These are phyloP conservation scores for Alternaria ventricosa DNA, from an alignment of 2,329 filamentous ascomycete genomes.

Conservation along the genomic window DNA sequence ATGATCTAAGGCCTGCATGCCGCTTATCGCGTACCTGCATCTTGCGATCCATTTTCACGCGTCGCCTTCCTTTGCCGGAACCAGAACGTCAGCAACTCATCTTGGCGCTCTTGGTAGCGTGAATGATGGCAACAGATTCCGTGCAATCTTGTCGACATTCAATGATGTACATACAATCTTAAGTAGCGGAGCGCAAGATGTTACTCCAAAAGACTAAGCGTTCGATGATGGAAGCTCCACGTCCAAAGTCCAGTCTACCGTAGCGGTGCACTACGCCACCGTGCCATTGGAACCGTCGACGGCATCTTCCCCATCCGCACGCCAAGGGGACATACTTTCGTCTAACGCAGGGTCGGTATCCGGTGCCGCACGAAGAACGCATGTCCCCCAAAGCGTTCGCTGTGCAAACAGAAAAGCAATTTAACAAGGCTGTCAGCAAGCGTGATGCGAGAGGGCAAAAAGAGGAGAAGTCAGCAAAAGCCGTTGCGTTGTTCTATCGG, in stretches of 20 bases:
- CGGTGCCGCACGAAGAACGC: not conserved
- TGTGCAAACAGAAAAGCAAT: not conserved
- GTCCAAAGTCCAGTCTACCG: not conserved
- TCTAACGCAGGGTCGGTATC: not conserved
- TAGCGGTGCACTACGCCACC: not conserved
- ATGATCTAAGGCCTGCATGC: not conserved
- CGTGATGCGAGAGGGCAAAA: not conserved
- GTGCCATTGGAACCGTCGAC: not conserved
- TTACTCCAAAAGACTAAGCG: not conserved
- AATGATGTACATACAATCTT: not conserved
- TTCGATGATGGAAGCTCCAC: not conserved
- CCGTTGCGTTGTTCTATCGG: not conserved
- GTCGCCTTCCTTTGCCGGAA: not conserved
- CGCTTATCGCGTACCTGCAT: conserved; percentile 3
- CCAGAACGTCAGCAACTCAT: not conserved
- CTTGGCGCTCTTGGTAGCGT: not conserved
- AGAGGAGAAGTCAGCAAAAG: not conserved
- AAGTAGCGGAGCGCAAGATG: not conserved
- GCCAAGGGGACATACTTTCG: not conserved
- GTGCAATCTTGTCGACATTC: not conserved
- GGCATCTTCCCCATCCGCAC: not conserved
- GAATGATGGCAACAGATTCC: not conserved
- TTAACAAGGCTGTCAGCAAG: not conserved
- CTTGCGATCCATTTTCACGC: not conserved
- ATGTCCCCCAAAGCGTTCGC: not conserved